phyloP scores from a whole-genome alignment of 306 rosid species.

The Mucuna pruriens region DNA sequence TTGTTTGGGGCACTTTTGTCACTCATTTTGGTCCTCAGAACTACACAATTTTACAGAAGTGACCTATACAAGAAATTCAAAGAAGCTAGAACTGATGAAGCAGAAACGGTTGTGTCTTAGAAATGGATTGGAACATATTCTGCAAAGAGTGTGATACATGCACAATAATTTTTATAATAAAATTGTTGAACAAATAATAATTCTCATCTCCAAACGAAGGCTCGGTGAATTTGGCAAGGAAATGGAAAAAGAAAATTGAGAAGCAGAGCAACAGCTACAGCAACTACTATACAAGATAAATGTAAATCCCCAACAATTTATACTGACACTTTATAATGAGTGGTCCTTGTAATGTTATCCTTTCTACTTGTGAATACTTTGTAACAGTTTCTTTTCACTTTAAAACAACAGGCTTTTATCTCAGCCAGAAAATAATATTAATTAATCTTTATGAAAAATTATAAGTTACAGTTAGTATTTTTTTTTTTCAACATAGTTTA shows the following conservation, averaged over 20 bases:
- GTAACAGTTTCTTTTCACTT: not conserved
- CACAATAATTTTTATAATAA: too few species aligned
- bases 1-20: conserved; percentile 55
- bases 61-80: conserved; percentile 57
- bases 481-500: too few species aligned
- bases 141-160: too few species aligned
- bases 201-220: too few species aligned
- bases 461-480: too few species aligned
- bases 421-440: too few species aligned
- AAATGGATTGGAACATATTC: not conserved
- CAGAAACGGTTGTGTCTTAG: conserved; percentile 24
- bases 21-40: conserved; percentile 48
- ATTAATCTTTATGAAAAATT: too few species aligned
- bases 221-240: not conserved
- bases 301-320: too few species aligned
- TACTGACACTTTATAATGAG: not conserved
- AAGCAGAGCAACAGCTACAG: too few species aligned
- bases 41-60: conserved; percentile 48
- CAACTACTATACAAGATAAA: too few species aligned
- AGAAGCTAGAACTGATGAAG: conserved; percentile 17
- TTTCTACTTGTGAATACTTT: not conserved
- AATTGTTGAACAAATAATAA: too few species aligned
- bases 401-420: too few species aligned
- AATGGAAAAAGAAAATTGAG: not conserved
- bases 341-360: not conserved